These are phyloP conservation scores for Euphorbia celastroides DNA, from an alignment of 441 rosid genomes.

Conservation along the genomic window DNA sequence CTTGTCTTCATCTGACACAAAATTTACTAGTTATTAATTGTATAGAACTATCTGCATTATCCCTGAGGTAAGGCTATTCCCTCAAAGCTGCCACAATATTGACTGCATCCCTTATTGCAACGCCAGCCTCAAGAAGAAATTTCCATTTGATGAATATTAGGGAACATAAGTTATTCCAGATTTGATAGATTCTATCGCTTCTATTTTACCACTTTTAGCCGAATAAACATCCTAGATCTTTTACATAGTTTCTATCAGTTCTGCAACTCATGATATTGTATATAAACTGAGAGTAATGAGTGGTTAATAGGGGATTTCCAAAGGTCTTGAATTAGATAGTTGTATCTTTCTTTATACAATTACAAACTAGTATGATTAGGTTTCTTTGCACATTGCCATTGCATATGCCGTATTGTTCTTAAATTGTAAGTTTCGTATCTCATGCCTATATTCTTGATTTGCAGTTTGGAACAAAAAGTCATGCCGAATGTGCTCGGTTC, in stretches of 20 bases:
- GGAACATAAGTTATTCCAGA: background rate
- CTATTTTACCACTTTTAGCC: background rate
- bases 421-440: background rate
- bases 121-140: background rate
- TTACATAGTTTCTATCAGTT: background rate
- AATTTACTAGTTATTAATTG: background rate
- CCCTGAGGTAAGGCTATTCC: background rate
- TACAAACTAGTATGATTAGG: background rate
- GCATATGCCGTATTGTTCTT: constrained; percentile 1
- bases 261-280: background rate
- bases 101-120: background rate
- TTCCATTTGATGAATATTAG: background rate
- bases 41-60: constrained; percentile 1
- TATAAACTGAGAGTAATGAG: constrained; percentile 5
- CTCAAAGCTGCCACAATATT: background rate
- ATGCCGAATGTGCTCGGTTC: constrained; percentile 43
- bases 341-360: background rate
- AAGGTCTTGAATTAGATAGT: background rate
- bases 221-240: background rate
- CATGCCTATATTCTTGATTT: constrained; percentile 1
- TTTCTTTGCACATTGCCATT: background rate
- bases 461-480: constrained; percentile 80
- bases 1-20: background rate
- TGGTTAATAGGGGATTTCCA: background rate
- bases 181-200: background rate